Evolutionary conservation across 2,329 filamentous ascomycete species (phyloP), one percentile per base, ranked within the genome.

Genomic region (Lasiodiplodia sp.): DNA sequence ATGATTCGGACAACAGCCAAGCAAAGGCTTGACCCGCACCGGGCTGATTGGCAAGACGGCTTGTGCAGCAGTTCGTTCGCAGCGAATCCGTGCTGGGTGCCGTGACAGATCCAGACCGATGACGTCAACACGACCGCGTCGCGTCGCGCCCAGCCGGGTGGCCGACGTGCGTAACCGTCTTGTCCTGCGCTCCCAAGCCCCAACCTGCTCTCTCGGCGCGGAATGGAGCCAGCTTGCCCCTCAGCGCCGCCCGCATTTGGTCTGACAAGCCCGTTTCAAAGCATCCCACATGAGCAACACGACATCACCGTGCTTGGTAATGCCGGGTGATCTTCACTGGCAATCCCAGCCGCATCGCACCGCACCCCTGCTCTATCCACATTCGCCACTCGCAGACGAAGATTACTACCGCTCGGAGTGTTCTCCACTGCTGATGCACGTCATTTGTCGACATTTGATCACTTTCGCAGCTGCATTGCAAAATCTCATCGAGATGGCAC

Each of bases 311-410:
- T 25, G 56, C 56, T 51, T 51, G 44, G 44, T 63, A 49, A 63
- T 49, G 57, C 16, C 57, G 57, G 57, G 57, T 47, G 57, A 62
- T 62, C 57, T 40, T 11, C 57, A 6, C 40, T n/a, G 25, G 58
- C 58, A 23, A 51, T 34, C 44, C 58, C 28, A 23, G n/a, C 44
- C 57, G 57, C 57, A 49, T 23, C 14, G 28, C 28, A 28, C 28
- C 28, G 28, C 28, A 11, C 21, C 8, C 57, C 21, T 63, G 44
- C 23, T 18, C 58, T 18, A 51, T 34, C n/a, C 31, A 40, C 53
- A 40, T 25, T 44, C 63, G 63, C 63, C 37, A 57, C 55, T 4
- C n/a, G 25, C 18, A 11, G 38, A 51, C 16, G 8, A 28, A 16
- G 25, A 52, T 21, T 18, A 16, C n/a, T 40, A 21, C 44, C 25